Evolutionary conservation across 768 basidiomycete species (phyloP).

Genomic region (Dendrothele bispora): DNA sequence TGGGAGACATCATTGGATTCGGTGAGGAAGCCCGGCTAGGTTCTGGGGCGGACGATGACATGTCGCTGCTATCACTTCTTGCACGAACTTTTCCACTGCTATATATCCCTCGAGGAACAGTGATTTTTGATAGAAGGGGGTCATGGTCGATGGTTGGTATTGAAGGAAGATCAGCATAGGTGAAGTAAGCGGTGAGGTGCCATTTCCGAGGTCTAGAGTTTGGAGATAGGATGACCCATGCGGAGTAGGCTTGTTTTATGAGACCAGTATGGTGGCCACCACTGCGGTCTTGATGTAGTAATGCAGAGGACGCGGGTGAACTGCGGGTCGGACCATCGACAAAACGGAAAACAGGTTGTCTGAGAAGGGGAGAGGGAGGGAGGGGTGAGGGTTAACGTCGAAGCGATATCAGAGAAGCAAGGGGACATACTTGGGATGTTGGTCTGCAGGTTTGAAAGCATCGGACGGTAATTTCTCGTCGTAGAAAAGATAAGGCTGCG

Average conservation of each 20-base stretch:
- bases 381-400: not conserved
- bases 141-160: constrained; percentile 50
- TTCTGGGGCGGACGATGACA: constrained; percentile 2
- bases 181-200: constrained; percentile 64
- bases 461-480: constrained; percentile 57
- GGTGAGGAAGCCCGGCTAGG: constrained; percentile 3
- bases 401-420: not conserved
- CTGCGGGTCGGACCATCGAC: constrained; percentile 55
- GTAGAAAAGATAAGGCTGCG: constrained; percentile 68
- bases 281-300: constrained; percentile 59
- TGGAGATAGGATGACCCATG: constrained; percentile 49
- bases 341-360: constrained; percentile 50
- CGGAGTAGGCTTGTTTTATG: constrained; percentile 74
- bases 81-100: constrained; percentile 44
- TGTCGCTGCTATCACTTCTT: constrained; percentile 32
- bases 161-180: constrained; percentile 44
- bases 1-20: constrained; percentile 12
- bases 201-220: constrained; percentile 56
- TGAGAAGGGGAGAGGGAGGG: constrained; percentile 15
- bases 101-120: constrained; percentile 48
- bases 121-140: constrained; percentile 39
- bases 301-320: constrained; percentile 48
- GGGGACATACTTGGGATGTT: constrained; percentile 19
- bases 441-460: constrained; percentile 1
- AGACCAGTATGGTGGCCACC: constrained; percentile 54